Percentiles rank a stretch among this genome's conserved stretches.
These are phyloP conservation scores for Suillus paluster DNA, from an alignment of 768 basidiomycete species.

Conservation along the genomic window DNA sequence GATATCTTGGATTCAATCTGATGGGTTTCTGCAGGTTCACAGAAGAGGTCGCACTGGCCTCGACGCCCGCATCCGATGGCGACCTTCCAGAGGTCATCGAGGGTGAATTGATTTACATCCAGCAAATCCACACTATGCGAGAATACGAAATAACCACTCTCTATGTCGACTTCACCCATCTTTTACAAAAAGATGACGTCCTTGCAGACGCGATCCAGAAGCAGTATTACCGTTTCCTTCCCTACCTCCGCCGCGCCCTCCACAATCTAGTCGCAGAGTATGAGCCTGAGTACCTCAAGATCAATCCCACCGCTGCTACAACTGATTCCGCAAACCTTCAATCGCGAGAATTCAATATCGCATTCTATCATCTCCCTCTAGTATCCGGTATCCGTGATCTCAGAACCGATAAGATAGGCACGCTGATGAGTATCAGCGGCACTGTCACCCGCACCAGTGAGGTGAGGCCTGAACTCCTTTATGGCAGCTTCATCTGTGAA, in stretches of 20 bases:
- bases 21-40: slow-evolving; percentile 64
- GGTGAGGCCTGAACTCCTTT: slow-evolving; percentile 93
- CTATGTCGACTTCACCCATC: slow-evolving; percentile 93
- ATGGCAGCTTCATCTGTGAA: slow-evolving; percentile 92
- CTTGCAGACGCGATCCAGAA: slow-evolving; percentile 92
- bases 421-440: slow-evolving; percentile 92
- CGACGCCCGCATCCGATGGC: slow-evolving; percentile 80
- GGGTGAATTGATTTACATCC: slow-evolving; percentile 79
- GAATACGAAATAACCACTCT: slow-evolving; percentile 94
- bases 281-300: slow-evolving; percentile 93
- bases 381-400: slow-evolving; percentile 95
- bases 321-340: slow-evolving; percentile 87
- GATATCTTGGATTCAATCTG: not conserved
- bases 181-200: slow-evolving; percentile 88
- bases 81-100: slow-evolving; percentile 56
- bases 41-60: slow-evolving; percentile 75
- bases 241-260: slow-evolving; percentile 90
- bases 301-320: slow-evolving; percentile 87
- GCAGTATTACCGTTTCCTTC: slow-evolving; percentile 97
- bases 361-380: slow-evolving; percentile 93
- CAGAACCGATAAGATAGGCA: slow-evolving; percentile 91
- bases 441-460: slow-evolving; percentile 98
- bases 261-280: slow-evolving; percentile 87
- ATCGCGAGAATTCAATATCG: slow-evolving; percentile 92
- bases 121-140: slow-evolving; percentile 94